A percentile compares a stretch with the other conserved stretches of the same genome.
Conservation (phyloP, 176 grass and related monocot genomes). For the Triticum monococcum region DNA sequence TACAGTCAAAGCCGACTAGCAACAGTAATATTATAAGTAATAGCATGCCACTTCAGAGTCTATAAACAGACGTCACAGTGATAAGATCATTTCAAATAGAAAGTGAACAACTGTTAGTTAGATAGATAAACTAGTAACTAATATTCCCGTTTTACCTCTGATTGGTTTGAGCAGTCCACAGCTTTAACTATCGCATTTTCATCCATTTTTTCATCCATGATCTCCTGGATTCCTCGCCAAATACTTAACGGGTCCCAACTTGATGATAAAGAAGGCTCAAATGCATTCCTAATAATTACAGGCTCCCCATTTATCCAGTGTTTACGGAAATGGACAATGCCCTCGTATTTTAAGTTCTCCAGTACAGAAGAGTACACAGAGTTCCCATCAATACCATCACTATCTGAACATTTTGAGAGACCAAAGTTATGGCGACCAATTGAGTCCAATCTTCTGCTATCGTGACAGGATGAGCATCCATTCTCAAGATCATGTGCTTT, state of each 20-base stretch:
- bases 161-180: conserved; percentile 66
- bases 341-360: conserved; percentile 65
- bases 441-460: conserved; percentile 27
- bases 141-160: conserved; percentile 53
- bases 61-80: neutral
- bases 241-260: conserved; percentile 88
- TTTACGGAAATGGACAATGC: conserved; percentile 74
- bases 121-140: conserved; percentile 22
- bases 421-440: conserved; percentile 5
- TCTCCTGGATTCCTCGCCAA: conserved; percentile 84
- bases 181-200: conserved; percentile 72
- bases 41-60: neutral
- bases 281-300: conserved; percentile 69
- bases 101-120: neutral
- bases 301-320: conserved; percentile 87
- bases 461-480: conserved; percentile 36
- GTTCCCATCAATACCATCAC: conserved; percentile 39
- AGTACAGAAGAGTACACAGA: conserved; percentile 54
- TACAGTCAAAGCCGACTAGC: conserved; percentile 5
- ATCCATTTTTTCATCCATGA: conserved; percentile 68
- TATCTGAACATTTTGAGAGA: conserved; percentile 43
- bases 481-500: conserved; percentile 53
- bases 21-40: conserved; percentile 14
- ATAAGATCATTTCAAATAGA: conserved; percentile 18
- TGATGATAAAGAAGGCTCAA: conserved; percentile 74